Evolutionary conservation across 805 yeast species (phyloP).

Genomic region (Pichia paraexigua): DNA sequence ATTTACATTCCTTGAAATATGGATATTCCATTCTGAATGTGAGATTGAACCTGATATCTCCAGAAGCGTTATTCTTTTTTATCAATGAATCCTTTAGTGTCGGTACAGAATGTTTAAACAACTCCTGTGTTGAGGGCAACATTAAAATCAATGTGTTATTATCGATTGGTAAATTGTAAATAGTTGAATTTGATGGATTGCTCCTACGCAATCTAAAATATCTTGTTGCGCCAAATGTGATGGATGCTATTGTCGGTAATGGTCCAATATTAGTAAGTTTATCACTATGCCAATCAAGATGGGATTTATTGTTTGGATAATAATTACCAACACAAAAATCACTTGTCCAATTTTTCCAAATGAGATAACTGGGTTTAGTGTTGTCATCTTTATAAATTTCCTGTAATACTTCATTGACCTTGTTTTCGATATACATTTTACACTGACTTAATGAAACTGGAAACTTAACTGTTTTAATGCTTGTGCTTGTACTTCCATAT

Average conservation of each 20-base stretch:
- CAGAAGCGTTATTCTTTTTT: constrained; percentile 37
- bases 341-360: constrained; percentile 39
- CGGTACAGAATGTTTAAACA: constrained; percentile 58
- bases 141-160: constrained; percentile 64
- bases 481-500: background rate
- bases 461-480: background rate
- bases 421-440: constrained; percentile 11
- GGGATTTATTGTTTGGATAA: constrained; percentile 41
- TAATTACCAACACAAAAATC: constrained; percentile 49
- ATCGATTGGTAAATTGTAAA: constrained; percentile 50
- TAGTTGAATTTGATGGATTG: constrained; percentile 24
- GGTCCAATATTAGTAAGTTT: constrained; percentile 68
- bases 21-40: constrained; percentile 54
- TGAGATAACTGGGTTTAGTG: constrained; percentile 31
- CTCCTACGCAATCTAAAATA: constrained; percentile 50
- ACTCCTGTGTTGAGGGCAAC: constrained; percentile 78
- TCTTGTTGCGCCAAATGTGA: constrained; percentile 63
- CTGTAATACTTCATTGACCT: constrained; percentile 19
- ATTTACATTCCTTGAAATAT: constrained; percentile 29
- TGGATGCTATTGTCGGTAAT: constrained; percentile 55
- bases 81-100: constrained; percentile 34
- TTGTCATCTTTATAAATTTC: constrained; percentile 1
- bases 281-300: constrained; percentile 73
- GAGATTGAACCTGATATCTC: constrained; percentile 47
- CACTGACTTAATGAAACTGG: constrained; percentile 13